Base-by-base conservation (phyloP, 805 yeast species). In the Candida taoyuanica region DNA sequence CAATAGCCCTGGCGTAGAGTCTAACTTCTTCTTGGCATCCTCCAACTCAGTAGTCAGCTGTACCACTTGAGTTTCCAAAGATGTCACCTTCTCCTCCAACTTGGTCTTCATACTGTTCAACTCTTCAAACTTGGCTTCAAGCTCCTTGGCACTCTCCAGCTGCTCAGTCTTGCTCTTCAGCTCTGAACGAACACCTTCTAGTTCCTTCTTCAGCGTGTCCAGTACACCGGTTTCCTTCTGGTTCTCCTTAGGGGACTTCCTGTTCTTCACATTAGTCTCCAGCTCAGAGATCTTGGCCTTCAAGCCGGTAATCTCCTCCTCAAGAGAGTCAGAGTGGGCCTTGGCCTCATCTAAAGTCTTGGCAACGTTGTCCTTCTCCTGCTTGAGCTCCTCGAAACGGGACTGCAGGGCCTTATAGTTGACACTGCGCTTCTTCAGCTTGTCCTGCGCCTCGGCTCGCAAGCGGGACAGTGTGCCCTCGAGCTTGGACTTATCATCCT, bases 91-190 rank as follows among this genome's bases (percentile, higher is more conserved):
- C 7, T 36, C 36, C 35, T 58, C 60, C 19, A 74, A 44, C 15
- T 58, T 57, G 1, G 50, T 40, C 13, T 50, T 49, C 17, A 70
- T 36, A 4, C 53, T 56, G 8, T 54, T 56, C 9, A 70, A 38
- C 5, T 54, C 59, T 7, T 55, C 56, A 12, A 67, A 44, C 42
- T 68, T 62, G 6, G 49, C 41, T 31, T 59, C 72, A 29, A 78
- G 56, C 5, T 59, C 63, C 25, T 60, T 59, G 1, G 67, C 66
- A 52, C 59, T 46, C 52, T 50, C 45, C 49, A 40, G 41, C 15
- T 44, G 48, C 8, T 29, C 36, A 7, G 55, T 37, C 27, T 62
- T 49, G 6, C 46, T 42, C 32, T 56, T 46, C 13, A 59, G 32
- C 13, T 44, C 42, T 15, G 32, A 13, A 11, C 37, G 36, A 3